These are phyloP conservation scores for Sporothrix globosa DNA, from an alignment of 2,329 filamentous ascomycete genomes.

Conservation along the genomic window DNA sequence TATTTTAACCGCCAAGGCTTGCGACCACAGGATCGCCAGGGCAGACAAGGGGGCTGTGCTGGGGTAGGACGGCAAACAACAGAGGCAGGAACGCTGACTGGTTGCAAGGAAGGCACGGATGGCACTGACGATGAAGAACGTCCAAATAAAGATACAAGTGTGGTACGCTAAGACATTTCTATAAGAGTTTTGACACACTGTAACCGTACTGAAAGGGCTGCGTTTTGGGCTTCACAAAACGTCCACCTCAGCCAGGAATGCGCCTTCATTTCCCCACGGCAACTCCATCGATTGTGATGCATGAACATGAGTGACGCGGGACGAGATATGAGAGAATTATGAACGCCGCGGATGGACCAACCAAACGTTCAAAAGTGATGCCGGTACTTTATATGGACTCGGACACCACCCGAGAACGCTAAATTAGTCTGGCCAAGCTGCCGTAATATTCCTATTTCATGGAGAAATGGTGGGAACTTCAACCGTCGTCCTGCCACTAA, in stretches of 20 bases:
- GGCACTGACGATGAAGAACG: background rate
- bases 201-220: background rate
- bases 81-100: background rate
- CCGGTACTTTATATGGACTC: background rate
- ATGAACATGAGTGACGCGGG: background rate
- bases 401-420: background rate
- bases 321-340: background rate
- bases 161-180: background rate
- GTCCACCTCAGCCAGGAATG: slow-evolving; percentile 18
- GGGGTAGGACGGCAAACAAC: background rate
- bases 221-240: background rate
- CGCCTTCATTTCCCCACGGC: slow-evolving; percentile 17
- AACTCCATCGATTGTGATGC: background rate
- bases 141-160: slow-evolving; percentile 21
- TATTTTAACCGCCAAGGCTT: slow-evolving; percentile 1
- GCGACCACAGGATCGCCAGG: slow-evolving; percentile 11
- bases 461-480: background rate
- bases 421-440: background rate
- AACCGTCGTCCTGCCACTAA: background rate
- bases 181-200: background rate
- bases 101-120: too few species aligned
- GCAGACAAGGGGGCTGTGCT: slow-evolving; percentile 22
- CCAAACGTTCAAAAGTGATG: background rate
- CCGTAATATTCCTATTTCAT: slow-evolving; percentile 15
- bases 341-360: background rate